Base-by-base conservation (phyloP, 495 filamentous ascomycete species). In the Clavariopsis aquatica region DNA sequence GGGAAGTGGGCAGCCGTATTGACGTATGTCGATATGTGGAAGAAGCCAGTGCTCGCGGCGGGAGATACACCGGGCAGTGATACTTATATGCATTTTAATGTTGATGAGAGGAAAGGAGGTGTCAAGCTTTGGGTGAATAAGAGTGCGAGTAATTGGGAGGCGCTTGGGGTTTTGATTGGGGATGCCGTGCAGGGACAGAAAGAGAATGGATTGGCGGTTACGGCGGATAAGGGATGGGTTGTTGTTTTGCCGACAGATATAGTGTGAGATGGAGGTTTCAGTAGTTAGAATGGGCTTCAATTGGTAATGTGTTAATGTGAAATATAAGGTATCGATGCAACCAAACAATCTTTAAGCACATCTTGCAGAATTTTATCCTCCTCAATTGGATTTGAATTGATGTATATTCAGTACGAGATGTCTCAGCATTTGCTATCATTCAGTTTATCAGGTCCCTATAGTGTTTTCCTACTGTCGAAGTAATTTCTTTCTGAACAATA, bases 61-160 rank as follows among this genome's bases (percentile, higher is more conserved):
- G 38, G 38, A 17, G 38, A 43, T n/a, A 43, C 38, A 17, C 38
- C 38, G 15, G 38, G 38, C 9, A 43, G 38, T 17, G 38, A 43
- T 43, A 43, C 38, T 3, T 43, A 43, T 43, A 43, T 43, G 38
- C 38, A 43, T n/a, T 43, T 43, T 43, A 43, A 43, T 43, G 38
- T 43, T 9, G 38, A 43, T 43, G 38, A 15, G 38, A 17, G n/a
- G 38, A 43, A 43, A n/a, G 38, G 38, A 3, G 38, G 38, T 17
- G 13, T 43, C 9, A 9, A 17, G 6, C 38, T 43, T 43, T 43
- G 38, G 38, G 38, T 43, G 3, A 43, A 43, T 17, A 43, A 43
- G 38, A 10, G 8, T n/a, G 38, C 38, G 38, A 43, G 38, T n/a
- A 43, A 43, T 43, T 43, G 38, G 38, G 38, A 43, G 15, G 38